phyloP scores from a whole-genome alignment of 495 filamentous ascomycete species.

The Xylaria scruposa region DNA sequence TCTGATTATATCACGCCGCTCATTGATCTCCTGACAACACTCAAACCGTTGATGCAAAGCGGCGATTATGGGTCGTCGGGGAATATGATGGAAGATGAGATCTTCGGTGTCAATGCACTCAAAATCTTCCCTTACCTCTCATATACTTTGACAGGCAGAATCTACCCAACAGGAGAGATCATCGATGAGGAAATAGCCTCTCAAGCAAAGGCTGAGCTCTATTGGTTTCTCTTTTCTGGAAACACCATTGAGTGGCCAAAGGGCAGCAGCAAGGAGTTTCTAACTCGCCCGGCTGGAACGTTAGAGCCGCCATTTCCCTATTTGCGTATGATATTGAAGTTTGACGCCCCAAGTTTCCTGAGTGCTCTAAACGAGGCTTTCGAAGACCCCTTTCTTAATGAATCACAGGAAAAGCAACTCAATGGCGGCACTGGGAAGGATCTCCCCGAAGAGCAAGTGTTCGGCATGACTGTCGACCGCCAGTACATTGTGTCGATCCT shows the following conservation, averaged over 20 bases:
- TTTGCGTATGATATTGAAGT: constrained; percentile 81
- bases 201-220: constrained; percentile 83
- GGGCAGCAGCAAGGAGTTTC: constrained; percentile 57
- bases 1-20: constrained; percentile 89
- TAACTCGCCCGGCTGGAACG: constrained; percentile 55
- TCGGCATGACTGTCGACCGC: constrained; percentile 78
- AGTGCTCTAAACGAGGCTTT: constrained; percentile 98
- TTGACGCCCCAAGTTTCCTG: constrained; percentile 88
- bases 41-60: constrained; percentile 65
- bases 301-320: constrained; percentile 78
- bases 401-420: constrained; percentile 62
- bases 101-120: constrained; percentile 69
- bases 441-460: constrained; percentile 66
- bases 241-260: constrained; percentile 71
- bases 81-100: constrained; percentile 54
- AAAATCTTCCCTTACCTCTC: constrained; percentile 97
- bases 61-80: constrained; percentile 52
- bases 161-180: constrained; percentile 84
- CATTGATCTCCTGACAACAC: constrained; percentile 78
- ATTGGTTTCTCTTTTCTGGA: constrained; percentile 91
- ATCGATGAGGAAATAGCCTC: constrained; percentile 71
- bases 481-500: constrained; percentile 91
- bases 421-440: constrained; percentile 57
- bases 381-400: constrained; percentile 92
- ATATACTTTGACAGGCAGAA: constrained; percentile 85